These are phyloP conservation scores for Cryphonectria carpinicola DNA, from an alignment of 2,329 filamentous ascomycete species.

Conservation along the genomic window DNA sequence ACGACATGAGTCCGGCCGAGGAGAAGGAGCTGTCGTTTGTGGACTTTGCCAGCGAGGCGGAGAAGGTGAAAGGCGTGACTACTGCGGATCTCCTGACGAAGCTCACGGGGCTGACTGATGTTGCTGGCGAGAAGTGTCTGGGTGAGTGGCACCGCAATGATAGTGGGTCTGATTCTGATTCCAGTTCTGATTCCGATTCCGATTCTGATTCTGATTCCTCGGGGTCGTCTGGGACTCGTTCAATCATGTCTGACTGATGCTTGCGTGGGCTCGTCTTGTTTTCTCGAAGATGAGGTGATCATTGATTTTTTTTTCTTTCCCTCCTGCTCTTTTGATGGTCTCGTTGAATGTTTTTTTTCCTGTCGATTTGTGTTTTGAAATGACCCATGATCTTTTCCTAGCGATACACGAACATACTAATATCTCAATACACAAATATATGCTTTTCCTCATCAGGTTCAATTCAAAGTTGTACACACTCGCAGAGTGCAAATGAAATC, in stretches of 20 bases:
- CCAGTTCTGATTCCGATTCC: neutral
- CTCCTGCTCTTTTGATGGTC: neutral
- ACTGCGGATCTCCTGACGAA: conserved; percentile 7
- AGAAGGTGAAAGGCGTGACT: conserved; percentile 6
- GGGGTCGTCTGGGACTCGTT: conserved; percentile 24
- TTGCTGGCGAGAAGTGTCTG: conserved; percentile 2
- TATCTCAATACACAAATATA: neutral
- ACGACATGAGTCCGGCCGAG: conserved; percentile 15
- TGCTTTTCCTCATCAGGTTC: neutral
- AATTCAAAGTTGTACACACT: neutral
- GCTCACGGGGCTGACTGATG: conserved; percentile 18
- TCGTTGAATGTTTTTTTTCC: neutral
- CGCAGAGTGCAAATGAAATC: neutral
- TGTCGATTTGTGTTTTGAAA: neutral
- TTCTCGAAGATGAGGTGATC: neutral
- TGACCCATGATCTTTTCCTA: neutral
- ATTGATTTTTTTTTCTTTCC: neutral
- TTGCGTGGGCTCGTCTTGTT: neutral
- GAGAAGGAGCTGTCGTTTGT: conserved; percentile 22
- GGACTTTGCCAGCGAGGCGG: conserved; percentile 16
- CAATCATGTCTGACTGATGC: conserved; percentile 4
- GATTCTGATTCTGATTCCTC: conserved; percentile 14
- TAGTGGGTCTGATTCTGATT: neutral
- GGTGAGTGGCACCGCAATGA: neutral
- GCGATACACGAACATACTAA: neutral